A percentile compares a stretch with the other conserved stretches of the same genome.
phyloP scores from a whole-genome alignment of 2,329 filamentous ascomycete genomes.

The Cytospora leucostoma region DNA sequence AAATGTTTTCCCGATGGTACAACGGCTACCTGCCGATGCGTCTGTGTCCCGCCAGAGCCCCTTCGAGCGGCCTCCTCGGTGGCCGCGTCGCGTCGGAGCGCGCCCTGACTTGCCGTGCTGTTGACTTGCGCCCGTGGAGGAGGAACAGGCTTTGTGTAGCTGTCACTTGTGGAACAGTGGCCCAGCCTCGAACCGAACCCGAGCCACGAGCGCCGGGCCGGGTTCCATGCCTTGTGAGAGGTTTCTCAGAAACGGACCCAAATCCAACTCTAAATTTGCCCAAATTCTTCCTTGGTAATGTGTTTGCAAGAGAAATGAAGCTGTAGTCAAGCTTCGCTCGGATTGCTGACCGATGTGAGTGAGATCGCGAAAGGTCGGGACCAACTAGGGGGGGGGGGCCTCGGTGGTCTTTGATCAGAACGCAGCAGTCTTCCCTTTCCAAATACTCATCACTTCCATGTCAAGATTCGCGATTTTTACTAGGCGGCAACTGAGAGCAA shows the following conservation, averaged over 20 bases:
- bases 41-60: slow-evolving; percentile 18
- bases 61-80: slow-evolving; percentile 9
- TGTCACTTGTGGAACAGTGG: slow-evolving; percentile 18
- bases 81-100: slow-evolving; percentile 12
- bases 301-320: no score
- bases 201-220: slow-evolving; percentile 24
- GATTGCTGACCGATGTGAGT: slow-evolving; percentile 7
- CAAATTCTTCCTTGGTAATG: background rate
- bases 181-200: slow-evolving; percentile 20
- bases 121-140: slow-evolving; percentile 4
- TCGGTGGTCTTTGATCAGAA: background rate
- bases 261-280: slow-evolving; percentile 21
- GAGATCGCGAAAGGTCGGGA: slow-evolving; percentile 14
- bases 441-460: no score
- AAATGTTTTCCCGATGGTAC: slow-evolving; percentile 14
- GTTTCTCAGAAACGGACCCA: slow-evolving; percentile 27
- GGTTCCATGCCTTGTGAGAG: slow-evolving; percentile 25
- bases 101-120: slow-evolving; percentile 12
- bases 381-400: background rate
- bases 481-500: background rate
- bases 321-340: background rate
- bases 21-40: slow-evolving; percentile 24
- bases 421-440: background rate
- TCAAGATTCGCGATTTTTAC: background rate
- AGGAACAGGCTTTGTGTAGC: slow-evolving; percentile 4